phyloP scores from a whole-genome alignment of 192 early-diverging fungal genomes.

The Thamnidium elegans region DNA sequence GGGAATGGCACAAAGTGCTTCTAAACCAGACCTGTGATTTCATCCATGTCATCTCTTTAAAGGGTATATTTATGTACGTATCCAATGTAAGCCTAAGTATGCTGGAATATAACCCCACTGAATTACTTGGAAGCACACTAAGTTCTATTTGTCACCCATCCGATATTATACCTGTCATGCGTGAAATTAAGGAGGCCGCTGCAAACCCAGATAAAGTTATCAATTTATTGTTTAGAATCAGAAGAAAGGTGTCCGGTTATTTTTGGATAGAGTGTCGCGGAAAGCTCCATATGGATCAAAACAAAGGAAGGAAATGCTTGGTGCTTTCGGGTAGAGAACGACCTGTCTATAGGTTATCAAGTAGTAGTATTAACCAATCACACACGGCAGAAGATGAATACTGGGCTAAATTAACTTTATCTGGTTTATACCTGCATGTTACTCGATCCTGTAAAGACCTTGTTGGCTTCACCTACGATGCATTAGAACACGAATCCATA shows the following conservation, averaged over 20 bases:
- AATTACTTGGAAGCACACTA: conserved; percentile 53
- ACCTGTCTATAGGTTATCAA: conserved; percentile 37
- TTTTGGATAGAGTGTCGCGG: conserved; percentile 64
- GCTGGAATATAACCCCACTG: conserved; percentile 52
- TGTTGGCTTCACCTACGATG: conserved; percentile 27
- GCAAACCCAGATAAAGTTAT: conserved; percentile 37
- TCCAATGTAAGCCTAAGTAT: conserved; percentile 39
- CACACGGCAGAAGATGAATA: conserved; percentile 32
- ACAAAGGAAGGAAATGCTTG: conserved; percentile 63
- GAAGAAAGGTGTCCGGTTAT: conserved; percentile 52
- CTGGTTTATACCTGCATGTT: conserved; percentile 54
- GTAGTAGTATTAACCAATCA: conserved; percentile 1
- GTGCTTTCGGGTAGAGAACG: conserved; percentile 58
- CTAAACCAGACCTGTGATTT: conserved; percentile 55
- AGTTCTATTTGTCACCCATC: conserved; percentile 63
- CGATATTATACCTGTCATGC: conserved; percentile 61
- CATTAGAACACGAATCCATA: conserved; percentile 37
- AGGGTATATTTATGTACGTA: conserved; percentile 64
- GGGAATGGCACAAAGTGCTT: conserved; percentile 40
- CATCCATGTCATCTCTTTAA: conserved; percentile 60
- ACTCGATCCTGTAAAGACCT: conserved; percentile 24
- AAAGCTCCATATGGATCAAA: conserved; percentile 58
- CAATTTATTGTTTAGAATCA: conserved; percentile 56
- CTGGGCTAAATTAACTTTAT: conserved; percentile 56
- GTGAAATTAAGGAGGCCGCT: conserved; percentile 52